Evolutionary conservation across 495 filamentous ascomycete species (phyloP).

Genomic region (Chlorociboria aeruginascens): DNA sequence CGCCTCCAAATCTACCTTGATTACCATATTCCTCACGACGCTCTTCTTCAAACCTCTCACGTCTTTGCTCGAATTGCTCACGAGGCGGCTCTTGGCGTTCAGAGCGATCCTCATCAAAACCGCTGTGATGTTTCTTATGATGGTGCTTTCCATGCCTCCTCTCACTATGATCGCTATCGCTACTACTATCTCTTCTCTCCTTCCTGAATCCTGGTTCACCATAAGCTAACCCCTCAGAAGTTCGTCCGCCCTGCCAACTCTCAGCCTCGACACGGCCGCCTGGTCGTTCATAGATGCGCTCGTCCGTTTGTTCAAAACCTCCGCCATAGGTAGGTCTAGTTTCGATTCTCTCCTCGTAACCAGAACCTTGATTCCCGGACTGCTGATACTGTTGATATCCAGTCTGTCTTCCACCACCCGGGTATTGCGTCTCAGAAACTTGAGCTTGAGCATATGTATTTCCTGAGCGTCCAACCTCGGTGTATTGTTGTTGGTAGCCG

Average conservation of each 20-base stretch:
- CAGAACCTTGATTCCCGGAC: not conserved
- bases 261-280: conserved; percentile 10
- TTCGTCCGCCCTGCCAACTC: conserved; percentile 10
- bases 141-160: conserved; percentile 11
- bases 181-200: conserved; percentile 3
- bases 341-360: conserved; percentile 9
- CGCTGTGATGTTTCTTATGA: conserved; percentile 6
- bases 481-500: conserved; percentile 24
- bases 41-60: not conserved
- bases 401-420: conserved; percentile 24
- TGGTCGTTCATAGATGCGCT: conserved; percentile 7
- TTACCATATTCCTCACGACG: conserved; percentile 1
- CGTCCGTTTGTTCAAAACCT: conserved; percentile 17
- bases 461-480: conserved; percentile 19
- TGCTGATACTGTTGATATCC: conserved; percentile 27
- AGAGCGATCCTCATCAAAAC: conserved; percentile 1
- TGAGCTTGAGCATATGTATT: conserved; percentile 28
- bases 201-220: conserved; percentile 1
- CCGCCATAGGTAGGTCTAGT: conserved; percentile 9
- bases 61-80: not conserved
- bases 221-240: conserved; percentile 7
- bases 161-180: not conserved
- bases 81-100: not conserved
- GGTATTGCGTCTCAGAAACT: conserved; percentile 24
- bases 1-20: conserved; percentile 5